Base-by-base conservation (phyloP, 1,139 yeast genomes). In the Suhomyces chickasaworum region DNA sequence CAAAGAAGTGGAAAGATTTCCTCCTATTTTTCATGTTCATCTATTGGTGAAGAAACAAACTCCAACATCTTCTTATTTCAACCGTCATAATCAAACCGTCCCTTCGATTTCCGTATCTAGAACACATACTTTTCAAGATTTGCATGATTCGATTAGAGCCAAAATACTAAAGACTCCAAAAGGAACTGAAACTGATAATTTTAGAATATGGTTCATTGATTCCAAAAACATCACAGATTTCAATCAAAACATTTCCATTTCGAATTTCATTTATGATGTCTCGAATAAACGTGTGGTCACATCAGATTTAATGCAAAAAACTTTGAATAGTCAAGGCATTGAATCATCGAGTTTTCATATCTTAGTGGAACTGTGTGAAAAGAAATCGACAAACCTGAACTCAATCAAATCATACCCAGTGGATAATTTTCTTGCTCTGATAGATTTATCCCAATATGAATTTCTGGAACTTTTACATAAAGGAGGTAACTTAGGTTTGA, bases 401-500 rank as follows among this genome's bases (percentile, higher is more conserved):
- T 27, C 55, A 5, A 10, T 12, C n/a, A 45, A 48, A 10, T 49
- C 49, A 17, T 75, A 56, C 49, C 75, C 75, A 0, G 47, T 73
- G 10, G 71, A 69, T 49, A 54, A 47, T 16, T 65, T 60, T 39
- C 41, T 66, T n/a, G 50, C 53, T 5, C 51, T 53, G 36, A 40
- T 56, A 12, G 60, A 61, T 44, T 25, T 52, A 7, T 52, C 60
- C 15, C 54, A 54, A 34, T 60, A 56, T 45, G 60, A 60, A 32
- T 27, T 55, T 9, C 54, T 54, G 37, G 27, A 41, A 13, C 37
- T 46, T 13, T 54, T 49, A 29, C 44, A 44, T 13, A 50, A 55
- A 16, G 72, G 75, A 16, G 80, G 78, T 1, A 56, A 68, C 42
- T 54, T 69, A 39, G 99, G 99, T 0, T 69, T 93, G 42, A 75